Percentiles rank a stretch among this genome's conserved stretches.
These are phyloP conservation scores for Lophium mytilinum DNA, from an alignment of 495 filamentous ascomycete species.

Conservation along the genomic window DNA sequence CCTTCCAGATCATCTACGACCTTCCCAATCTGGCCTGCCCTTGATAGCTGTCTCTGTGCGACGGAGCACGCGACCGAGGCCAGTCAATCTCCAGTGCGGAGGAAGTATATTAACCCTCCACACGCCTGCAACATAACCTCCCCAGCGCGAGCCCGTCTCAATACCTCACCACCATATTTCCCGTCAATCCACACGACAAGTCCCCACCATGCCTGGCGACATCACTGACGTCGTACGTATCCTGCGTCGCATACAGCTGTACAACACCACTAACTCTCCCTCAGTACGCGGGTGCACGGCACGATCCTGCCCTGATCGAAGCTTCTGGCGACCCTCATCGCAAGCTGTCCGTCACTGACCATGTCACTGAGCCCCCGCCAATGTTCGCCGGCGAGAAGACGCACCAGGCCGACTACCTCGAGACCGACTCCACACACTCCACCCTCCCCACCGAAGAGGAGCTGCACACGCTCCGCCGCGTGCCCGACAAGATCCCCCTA, in stretches of 20 bases:
- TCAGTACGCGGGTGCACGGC: constrained; percentile 4
- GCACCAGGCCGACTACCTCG: constrained; percentile 2
- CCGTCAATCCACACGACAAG: neutral
- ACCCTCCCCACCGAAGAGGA: constrained; percentile 51
- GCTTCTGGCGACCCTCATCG: constrained; percentile 6
- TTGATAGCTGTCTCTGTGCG: neutral
- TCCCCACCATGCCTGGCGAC: constrained; percentile 7
- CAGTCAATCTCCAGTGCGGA: neutral
- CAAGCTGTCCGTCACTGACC: neutral
- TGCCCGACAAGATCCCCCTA: constrained; percentile 55
- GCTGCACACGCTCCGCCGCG: constrained; percentile 50
- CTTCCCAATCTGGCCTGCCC: neutral
- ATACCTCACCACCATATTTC: neutral
- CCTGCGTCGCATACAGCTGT: neutral
- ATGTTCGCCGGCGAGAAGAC: neutral
- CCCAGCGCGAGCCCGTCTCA: neutral
- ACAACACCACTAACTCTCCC: neutral
- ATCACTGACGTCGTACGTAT: constrained; percentile 10
- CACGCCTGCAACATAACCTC: neutral
- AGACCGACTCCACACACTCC: neutral
- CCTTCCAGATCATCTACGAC: neutral
- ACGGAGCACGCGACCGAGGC: neutral
- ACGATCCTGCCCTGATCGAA: constrained; percentile 1
- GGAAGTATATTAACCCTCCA: neutral
- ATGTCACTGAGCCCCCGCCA: neutral